These are phyloP conservation scores for Aspergillus ellipticus DNA, from an alignment of 495 filamentous ascomycete genomes.

Conservation along the genomic window DNA sequence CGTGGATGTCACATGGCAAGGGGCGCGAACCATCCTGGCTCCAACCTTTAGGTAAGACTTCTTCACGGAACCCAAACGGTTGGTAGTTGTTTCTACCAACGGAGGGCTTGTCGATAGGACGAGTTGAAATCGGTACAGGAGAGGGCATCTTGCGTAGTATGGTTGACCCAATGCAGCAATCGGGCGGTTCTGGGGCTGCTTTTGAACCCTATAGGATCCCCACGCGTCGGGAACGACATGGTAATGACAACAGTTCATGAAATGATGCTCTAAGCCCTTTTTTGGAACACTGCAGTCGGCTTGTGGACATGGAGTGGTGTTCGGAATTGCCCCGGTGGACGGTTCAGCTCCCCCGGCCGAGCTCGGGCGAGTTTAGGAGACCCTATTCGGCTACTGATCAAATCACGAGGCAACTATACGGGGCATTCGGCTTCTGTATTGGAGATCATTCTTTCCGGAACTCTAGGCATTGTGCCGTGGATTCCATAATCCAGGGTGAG, in stretches of 20 bases:
- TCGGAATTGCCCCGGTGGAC: not conserved
- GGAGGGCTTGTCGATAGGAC: conserved; percentile 23
- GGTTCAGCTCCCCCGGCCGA: not conserved
- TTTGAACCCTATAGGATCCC: not conserved
- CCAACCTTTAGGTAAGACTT: conserved; percentile 25
- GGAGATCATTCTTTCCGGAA: too few species aligned
- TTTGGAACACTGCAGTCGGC: not conserved
- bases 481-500: not conserved
- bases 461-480: not conserved
- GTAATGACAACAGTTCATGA: not conserved
- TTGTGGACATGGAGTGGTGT: not conserved
- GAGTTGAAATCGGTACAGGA: conserved; percentile 24
- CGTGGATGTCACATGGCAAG: conserved; percentile 19
- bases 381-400: not conserved
- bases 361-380: not conserved
- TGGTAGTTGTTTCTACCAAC: conserved; percentile 24
- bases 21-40: conserved; percentile 19
- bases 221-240: not conserved
- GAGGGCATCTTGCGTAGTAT: conserved; percentile 16
- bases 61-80: conserved; percentile 21
- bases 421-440: too few species aligned
- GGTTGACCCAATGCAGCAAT: too few species aligned
- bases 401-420: too few species aligned
- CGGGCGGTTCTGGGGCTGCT: not conserved
- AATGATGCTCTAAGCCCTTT: not conserved